phyloP scores from a whole-genome alignment of 2,329 filamentous ascomycete genomes.

The Dothistroma septosporum region DNA sequence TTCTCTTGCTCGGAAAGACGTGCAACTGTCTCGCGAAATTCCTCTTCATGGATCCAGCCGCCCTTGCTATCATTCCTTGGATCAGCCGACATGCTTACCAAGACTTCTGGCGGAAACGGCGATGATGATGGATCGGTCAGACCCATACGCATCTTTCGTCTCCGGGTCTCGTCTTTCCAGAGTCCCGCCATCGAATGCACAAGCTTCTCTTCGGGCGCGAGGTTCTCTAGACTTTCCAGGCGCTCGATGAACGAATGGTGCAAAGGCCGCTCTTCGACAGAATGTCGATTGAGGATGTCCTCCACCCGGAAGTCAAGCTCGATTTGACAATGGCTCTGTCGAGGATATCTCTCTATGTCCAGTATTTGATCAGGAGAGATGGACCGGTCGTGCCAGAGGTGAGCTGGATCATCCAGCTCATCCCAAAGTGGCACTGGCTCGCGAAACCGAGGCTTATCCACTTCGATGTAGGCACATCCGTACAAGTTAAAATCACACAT shows the following conservation, averaged over 20 bases:
- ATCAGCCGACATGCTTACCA: slow-evolving; percentile 87
- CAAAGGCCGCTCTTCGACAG: slow-evolving; percentile 69
- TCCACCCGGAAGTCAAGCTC: slow-evolving; percentile 88
- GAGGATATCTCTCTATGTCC: slow-evolving; percentile 61
- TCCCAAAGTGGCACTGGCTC: slow-evolving; percentile 67
- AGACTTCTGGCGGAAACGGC: slow-evolving; percentile 73
- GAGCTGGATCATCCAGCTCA: slow-evolving; percentile 57
- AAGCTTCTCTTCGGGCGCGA: slow-evolving; percentile 67
- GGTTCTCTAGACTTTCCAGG: slow-evolving; percentile 48
- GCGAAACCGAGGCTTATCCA: slow-evolving; percentile 66
- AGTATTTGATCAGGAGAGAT: slow-evolving; percentile 59
- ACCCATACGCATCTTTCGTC: slow-evolving; percentile 69
- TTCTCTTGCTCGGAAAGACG: slow-evolving; percentile 63
- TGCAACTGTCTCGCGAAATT: slow-evolving; percentile 64
- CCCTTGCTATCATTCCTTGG: slow-evolving; percentile 65
- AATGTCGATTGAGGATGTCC: slow-evolving; percentile 76
- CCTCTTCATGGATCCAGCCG: slow-evolving; percentile 91
- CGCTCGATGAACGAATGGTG: slow-evolving; percentile 86
- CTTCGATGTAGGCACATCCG: slow-evolving; percentile 81
- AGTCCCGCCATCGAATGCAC: slow-evolving; percentile 91
- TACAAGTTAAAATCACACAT: slow-evolving; percentile 99
- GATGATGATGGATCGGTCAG: slow-evolving; percentile 61
- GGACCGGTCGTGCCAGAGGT: slow-evolving; percentile 76
- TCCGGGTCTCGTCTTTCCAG: slow-evolving; percentile 83
- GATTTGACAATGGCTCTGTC: slow-evolving; percentile 80